Base-by-base conservation (phyloP, 208 protist genomes). In the Tritrichomonas foetus region DNA sequence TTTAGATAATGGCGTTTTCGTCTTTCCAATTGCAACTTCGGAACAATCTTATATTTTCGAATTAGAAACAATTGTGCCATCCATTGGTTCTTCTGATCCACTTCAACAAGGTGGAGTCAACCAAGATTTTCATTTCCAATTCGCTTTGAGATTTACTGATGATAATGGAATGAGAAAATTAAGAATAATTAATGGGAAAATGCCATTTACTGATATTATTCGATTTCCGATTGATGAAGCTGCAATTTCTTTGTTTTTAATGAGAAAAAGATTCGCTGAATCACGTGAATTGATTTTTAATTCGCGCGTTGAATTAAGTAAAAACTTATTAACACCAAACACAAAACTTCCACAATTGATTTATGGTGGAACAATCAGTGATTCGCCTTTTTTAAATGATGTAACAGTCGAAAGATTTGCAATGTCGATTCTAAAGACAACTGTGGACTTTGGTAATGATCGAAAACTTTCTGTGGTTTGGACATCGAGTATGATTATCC, bases 401-500 rank as follows among this genome's bases (percentile, higher is more conserved):
- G 5, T 57, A 11, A 39, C 47, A 25, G 78, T 89, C 20, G 78
- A 89, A 57, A 89, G 78, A 89, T 89, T 89, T 39, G 78, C 78
- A 41, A 57, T 55, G 39, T 25, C 78, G 13, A 36, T 89, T 27
- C 11, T 89, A 33, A 25, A 20, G 8, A 20, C 47, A n/a, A 61
- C 33, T 5, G 1, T 89, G 0, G 44, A 16, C 0, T 39, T 57
- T 0, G 27, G 27, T 30, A 39, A 57, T 20, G n/a, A 89, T 1
- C 22, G 3, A 20, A 25, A 30, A 30, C 57, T n/a, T n/a, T 39
- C 1, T 20, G 47, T 47, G 53, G 0, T 89, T n/a, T 89, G 78
- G 78, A 27, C 78, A n/a, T 16, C 53, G 14, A 57, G 44, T 9
- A 89, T 44, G 30, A 57, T 39, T 2, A 57, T 89, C 22, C 8